Evolutionary conservation across 331 rosid genomes (phyloP), one percentile per base, ranked within the genome.

Genomic region (Malus hybrid): DNA sequence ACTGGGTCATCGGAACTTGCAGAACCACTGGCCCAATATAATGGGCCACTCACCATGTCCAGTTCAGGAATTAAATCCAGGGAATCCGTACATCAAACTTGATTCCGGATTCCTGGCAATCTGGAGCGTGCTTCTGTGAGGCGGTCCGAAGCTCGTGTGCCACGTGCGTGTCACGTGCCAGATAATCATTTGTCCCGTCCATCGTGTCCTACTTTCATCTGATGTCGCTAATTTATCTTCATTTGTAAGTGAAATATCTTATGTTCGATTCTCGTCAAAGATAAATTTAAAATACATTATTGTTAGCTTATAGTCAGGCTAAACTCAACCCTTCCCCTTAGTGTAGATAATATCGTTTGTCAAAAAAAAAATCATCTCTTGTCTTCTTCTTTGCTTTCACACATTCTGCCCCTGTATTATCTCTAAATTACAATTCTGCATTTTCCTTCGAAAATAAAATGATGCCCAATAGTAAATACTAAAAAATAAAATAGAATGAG

Each of bases 311-410:
- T 36, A 2, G 11, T 36, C 0, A 36, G 11, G 11, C 44, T 8
- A 36, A 36, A 1, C 11, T 36, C 4, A 36, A 0, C 1, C 0
- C 0, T 36, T 36, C 1, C 1, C 44, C 11, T 36, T 8, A 8
- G 1, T 8, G 0, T 36, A 8, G 4, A 39, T 39, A 39, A 39
- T 9, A 39, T 39, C 44, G 44, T 36, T 36, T 39, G 12, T 36
- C 0, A 2, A 36, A 5, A 32, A 32, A 32, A 32, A 5, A 32
- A 5, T 32, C 1, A 39, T 27, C 3, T 13, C 0, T 13, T 62
- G 67, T 62, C 67, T 61, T 62, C 2, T 29, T 62, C 67, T 62
- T 7, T 62, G 12, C 15, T 19, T 62, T 29, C 5, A 5, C 29
- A 62, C 19, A 14, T 62, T 62, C 7, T 62, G 11, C 34, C 39